Conservation (phyloP, 805 yeast species). For the Kluyveromyces dobzhanskii region DNA sequence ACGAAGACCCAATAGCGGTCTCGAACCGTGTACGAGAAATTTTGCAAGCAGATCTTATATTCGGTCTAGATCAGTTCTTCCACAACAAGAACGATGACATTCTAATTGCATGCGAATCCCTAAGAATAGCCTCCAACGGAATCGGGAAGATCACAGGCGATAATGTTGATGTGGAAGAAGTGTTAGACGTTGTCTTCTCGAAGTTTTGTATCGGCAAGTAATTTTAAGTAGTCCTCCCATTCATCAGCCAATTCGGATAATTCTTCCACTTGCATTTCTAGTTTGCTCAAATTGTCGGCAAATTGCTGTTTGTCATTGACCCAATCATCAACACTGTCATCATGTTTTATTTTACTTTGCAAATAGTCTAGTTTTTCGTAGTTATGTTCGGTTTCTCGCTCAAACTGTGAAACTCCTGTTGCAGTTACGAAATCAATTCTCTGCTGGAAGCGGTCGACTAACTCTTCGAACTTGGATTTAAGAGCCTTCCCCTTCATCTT, state of each 20-base stretch:
- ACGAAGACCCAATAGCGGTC: constrained; percentile 58
- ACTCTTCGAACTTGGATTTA: constrained; percentile 16
- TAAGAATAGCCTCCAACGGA: constrained; percentile 69
- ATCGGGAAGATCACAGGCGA: constrained; percentile 91
- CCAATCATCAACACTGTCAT: constrained; percentile 19
- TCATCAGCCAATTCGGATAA: constrained; percentile 44
- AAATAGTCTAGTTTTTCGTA: constrained; percentile 18
- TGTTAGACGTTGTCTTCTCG: constrained; percentile 83
- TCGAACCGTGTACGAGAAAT: constrained; percentile 73
- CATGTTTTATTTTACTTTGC: constrained; percentile 17
- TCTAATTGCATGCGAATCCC: constrained; percentile 71
- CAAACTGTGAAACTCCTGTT: constrained; percentile 20
- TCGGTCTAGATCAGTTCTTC: constrained; percentile 61
- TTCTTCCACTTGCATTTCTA: constrained; percentile 32
- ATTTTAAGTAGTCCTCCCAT: constrained; percentile 31
- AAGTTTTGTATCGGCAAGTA: constrained; percentile 91
- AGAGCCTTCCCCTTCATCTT: constrained; percentile 12
- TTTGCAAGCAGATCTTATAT: constrained; percentile 63
- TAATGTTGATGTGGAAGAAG: constrained; percentile 80
- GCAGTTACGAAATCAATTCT: constrained; percentile 21
- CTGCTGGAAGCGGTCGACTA: constrained; percentile 19
- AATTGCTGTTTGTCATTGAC: constrained; percentile 21
- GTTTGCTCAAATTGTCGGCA: constrained; percentile 14
- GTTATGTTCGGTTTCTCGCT: constrained; percentile 15
- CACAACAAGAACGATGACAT: constrained; percentile 47